Conservation (phyloP, 1,139 yeast genomes). For the Yamadazyma triangularis region DNA sequence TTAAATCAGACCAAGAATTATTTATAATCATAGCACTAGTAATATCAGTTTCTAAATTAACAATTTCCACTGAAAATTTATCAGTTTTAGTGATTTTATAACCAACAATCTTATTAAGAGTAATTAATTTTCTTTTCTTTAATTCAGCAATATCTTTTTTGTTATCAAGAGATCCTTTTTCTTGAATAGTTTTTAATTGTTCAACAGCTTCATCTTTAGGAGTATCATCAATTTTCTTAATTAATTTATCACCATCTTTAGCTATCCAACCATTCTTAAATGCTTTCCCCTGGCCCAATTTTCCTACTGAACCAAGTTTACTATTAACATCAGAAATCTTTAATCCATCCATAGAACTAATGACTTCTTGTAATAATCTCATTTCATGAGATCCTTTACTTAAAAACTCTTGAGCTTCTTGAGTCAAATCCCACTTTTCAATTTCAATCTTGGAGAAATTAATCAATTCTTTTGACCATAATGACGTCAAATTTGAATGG, state of each 20-base stretch:
- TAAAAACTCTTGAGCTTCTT: conserved; percentile 79
- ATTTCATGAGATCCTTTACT: conserved; percentile 85
- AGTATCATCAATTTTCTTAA: conserved; percentile 47
- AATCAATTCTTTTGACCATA: conserved; percentile 82
- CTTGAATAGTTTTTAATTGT: conserved; percentile 55
- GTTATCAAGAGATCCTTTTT: conserved; percentile 54
- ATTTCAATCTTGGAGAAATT: conserved; percentile 68
- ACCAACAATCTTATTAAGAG: conserved; percentile 68
- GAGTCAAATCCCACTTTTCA: conserved; percentile 71
- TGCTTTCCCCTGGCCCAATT: conserved; percentile 96
- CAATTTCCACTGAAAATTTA: conserved; percentile 77
- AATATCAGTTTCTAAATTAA: conserved; percentile 84
- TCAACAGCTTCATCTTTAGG: conserved; percentile 68
- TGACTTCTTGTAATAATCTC: conserved; percentile 72
- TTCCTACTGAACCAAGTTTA: conserved; percentile 77
- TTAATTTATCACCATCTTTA: conserved; percentile 78
- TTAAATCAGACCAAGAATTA: conserved; percentile 78
- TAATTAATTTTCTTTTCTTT: conserved; percentile 87
- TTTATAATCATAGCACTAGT: conserved; percentile 84
- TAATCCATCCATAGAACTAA: conserved; percentile 71
- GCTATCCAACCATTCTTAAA: conserved; percentile 96
- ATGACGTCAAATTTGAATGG: conserved; percentile 77
- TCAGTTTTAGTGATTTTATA: conserved; percentile 76
- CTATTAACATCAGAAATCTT: conserved; percentile 77
- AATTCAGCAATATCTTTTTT: conserved; percentile 74